These are phyloP conservation scores for Sistotremastrum niveocremeum DNA, from an alignment of 768 basidiomycete genomes.

Conservation along the genomic window DNA sequence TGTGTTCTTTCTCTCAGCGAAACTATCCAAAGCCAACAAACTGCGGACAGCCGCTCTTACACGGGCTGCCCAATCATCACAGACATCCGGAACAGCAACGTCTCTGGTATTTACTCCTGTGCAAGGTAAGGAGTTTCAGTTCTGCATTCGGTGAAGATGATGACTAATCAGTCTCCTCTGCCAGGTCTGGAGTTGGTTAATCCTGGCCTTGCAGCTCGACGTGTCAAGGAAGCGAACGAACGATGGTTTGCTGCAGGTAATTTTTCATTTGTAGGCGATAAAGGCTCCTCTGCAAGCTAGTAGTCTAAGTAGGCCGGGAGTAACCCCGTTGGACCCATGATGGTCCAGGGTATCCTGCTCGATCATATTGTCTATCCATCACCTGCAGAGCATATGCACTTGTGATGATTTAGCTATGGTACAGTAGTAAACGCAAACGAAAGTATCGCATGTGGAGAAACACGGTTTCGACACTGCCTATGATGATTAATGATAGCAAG, in stretches of 20 bases:
- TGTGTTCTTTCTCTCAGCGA: slow-evolving; percentile 41
- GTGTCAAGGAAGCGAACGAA: slow-evolving; percentile 93
- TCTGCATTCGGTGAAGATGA: background rate
- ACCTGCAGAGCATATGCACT: too few species aligned
- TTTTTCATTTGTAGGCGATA: slow-evolving; percentile 65
- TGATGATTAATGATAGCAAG: too few species aligned
- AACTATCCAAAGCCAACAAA: slow-evolving; percentile 91
- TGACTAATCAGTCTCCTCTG: slow-evolving; percentile 7
- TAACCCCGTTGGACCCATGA: too few species aligned
- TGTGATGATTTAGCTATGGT: too few species aligned
- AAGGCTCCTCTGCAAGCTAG: too few species aligned
- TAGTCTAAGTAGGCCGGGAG: too few species aligned
- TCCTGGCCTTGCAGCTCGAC: slow-evolving; percentile 67
- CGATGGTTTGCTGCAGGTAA: slow-evolving; percentile 86
- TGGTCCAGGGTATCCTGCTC: too few species aligned
- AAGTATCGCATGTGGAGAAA: too few species aligned
- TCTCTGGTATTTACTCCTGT: slow-evolving; percentile 91
- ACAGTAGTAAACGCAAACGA: too few species aligned
- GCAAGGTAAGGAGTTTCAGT: slow-evolving; percentile 48
- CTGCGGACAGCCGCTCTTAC: slow-evolving; percentile 77
- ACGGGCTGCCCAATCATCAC: slow-evolving; percentile 44
- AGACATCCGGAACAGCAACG: slow-evolving; percentile 75
- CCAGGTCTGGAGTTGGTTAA: slow-evolving; percentile 91
- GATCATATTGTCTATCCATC: too few species aligned
- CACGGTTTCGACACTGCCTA: too few species aligned